Evolutionary conservation across 495 filamentous ascomycete species (phyloP), one percentile per base, ranked within the genome.

Genomic region (Penicillium cosmopolitanum): DNA sequence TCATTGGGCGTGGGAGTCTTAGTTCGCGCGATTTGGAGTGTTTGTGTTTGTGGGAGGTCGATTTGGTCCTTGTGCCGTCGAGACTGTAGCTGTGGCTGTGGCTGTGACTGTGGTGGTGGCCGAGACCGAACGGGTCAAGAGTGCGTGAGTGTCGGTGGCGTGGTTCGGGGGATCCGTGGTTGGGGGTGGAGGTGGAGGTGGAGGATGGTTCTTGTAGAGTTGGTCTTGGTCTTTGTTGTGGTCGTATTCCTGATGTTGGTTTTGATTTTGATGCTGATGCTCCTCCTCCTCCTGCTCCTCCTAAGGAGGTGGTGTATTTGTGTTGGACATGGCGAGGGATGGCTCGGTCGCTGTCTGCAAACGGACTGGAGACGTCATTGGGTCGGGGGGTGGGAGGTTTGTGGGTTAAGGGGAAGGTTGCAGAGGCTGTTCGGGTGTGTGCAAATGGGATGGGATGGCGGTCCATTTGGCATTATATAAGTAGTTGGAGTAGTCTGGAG

Each of bases 21-120:
- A 63, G 34, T 43, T 80, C 75, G 21, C 73, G 72, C 28, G 75
- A 75, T 62, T 76, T 78, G 66, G 61, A 70, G 46, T 72, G 67
- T 51, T 70, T 73, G 35, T 74, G 66, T 18, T 23, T 23, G 4
- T 23, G 23, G 23, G 23, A 23, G 3, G 23, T 23, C 4, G 23
- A 23, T 23, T 69, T 71, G 21, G 58, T 53, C 33, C 61, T 67
- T 8, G 61, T n/a, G 18, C 55, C 66, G 25, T 67, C 68, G 11
- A 61, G 64, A 23, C 70, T 43, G 40, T 43, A 15, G n/a, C 11
- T 13, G 40, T 43, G 40, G 2, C 11, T 13, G 23, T 18, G 61
- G 7, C 13, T 5, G 10, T 25, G 42, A 15, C 25, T 4, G 16
- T 16, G 42, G 16, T 16, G 42, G 4, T 13, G 36, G 36, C 23